phyloP scores from a whole-genome alignment of 2,329 filamentous ascomycete species.

The Keithomyces neogunnii region DNA sequence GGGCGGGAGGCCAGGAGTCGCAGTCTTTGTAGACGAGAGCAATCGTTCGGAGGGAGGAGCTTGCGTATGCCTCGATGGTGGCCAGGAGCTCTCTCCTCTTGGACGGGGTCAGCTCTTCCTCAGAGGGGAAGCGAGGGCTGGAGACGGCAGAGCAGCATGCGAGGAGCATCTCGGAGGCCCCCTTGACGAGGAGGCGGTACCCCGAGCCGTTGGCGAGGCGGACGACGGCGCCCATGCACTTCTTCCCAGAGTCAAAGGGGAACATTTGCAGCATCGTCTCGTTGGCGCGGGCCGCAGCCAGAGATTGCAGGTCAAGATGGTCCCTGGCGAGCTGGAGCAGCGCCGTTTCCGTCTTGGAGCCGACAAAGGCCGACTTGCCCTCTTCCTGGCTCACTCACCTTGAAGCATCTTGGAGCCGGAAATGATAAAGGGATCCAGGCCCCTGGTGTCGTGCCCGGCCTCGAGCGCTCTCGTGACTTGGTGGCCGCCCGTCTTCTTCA shows the following conservation, averaged over 20 bases:
- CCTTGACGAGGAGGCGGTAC: conserved; percentile 44
- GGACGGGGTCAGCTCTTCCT: conserved; percentile 40
- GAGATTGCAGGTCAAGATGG: conserved; percentile 36
- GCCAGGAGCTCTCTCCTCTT: conserved; percentile 41
- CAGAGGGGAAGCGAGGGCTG: conserved; percentile 40
- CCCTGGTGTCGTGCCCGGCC: conserved; percentile 31
- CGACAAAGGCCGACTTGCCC: conserved; percentile 34
- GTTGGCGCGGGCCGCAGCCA: conserved; percentile 35
- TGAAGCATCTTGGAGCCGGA: conserved; percentile 47
- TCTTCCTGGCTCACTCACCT: conserved; percentile 32
- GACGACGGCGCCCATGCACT: conserved; percentile 46
- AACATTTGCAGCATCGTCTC: conserved; percentile 37
- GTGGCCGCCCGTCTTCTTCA: conserved; percentile 56
- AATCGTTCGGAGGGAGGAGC: conserved; percentile 65
- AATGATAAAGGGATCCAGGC: conserved; percentile 58
- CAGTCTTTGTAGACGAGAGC: conserved; percentile 67
- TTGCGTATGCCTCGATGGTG: conserved; percentile 49
- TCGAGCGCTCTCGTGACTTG: conserved; percentile 49
- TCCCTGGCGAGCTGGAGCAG: conserved; percentile 39
- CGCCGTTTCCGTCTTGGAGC: conserved; percentile 47
- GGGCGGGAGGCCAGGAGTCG: conserved; percentile 58
- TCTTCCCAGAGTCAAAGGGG: conserved; percentile 43
- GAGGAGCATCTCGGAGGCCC: conserved; percentile 46
- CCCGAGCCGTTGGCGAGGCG: conserved; percentile 28
- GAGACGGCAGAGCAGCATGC: conserved; percentile 28